phyloP scores from a whole-genome alignment of 1,284 basidiomycete species.

The Leccinum subfulvum region DNA sequence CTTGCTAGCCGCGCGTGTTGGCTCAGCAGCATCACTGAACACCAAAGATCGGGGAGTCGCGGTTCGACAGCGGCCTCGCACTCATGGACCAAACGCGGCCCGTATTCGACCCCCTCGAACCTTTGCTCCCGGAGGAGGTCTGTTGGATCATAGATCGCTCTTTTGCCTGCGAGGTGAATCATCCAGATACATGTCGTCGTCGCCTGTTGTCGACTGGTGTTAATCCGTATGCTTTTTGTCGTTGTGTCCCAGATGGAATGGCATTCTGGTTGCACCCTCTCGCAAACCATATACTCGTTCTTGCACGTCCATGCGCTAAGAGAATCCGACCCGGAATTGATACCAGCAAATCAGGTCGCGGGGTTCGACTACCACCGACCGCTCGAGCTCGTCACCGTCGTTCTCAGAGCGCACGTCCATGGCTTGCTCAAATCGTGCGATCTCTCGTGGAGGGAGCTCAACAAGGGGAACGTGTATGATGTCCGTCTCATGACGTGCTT shows the following conservation, averaged over 20 bases:
- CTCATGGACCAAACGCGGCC: slow-evolving; percentile 43
- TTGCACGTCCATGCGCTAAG: slow-evolving; percentile 73
- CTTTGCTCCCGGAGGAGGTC: slow-evolving; percentile 71
- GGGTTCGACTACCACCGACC: slow-evolving; percentile 40
- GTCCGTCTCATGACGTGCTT: slow-evolving; percentile 45
- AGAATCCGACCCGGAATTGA: slow-evolving; percentile 57
- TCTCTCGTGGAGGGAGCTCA: slow-evolving; percentile 77
- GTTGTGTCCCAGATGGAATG: slow-evolving; percentile 70
- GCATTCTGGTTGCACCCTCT: slow-evolving; percentile 81
- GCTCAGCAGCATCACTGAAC: background rate
- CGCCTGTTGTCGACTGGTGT: background rate
- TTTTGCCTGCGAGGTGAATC: slow-evolving; percentile 75
- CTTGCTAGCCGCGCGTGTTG: slow-evolving; percentile 1
- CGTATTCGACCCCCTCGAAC: slow-evolving; percentile 64
- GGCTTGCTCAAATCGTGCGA: slow-evolving; percentile 84
- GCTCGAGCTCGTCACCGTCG: slow-evolving; percentile 60
- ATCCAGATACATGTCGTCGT: slow-evolving; percentile 12
- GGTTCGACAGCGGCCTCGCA: slow-evolving; percentile 82
- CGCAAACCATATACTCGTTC: slow-evolving; percentile 84
- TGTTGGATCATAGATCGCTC: slow-evolving; percentile 86
- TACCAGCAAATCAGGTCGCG: slow-evolving; percentile 33
- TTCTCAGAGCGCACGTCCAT: slow-evolving; percentile 70
- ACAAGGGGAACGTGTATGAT: slow-evolving; percentile 71
- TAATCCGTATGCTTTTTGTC: background rate
- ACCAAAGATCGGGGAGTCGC: slow-evolving; percentile 80